These are phyloP conservation scores for Hypoxylon sp. DNA, from an alignment of 2,329 filamentous ascomycete genomes.

Conservation along the genomic window DNA sequence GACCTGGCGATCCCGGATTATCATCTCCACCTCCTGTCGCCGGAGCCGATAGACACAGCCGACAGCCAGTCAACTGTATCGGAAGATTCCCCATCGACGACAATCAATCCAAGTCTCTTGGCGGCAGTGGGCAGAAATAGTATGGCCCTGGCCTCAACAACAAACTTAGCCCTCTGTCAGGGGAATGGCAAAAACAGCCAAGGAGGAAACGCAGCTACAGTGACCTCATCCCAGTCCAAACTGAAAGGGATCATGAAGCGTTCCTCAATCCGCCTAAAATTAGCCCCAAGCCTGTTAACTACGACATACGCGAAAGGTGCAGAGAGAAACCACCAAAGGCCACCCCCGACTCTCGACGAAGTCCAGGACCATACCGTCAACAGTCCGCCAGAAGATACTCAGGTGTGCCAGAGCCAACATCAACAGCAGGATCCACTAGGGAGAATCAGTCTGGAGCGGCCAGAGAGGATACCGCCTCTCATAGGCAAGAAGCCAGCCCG, in stretches of 20 bases:
- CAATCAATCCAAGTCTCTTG: constrained; percentile 19
- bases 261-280: constrained; percentile 47
- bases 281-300: constrained; percentile 47
- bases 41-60: constrained; percentile 29
- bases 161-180: constrained; percentile 28
- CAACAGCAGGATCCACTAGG: constrained; percentile 21
- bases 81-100: constrained; percentile 27
- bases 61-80: constrained; percentile 30
- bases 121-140: constrained; percentile 26
- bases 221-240: constrained; percentile 56
- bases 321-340: constrained; percentile 27
- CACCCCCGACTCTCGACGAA: constrained; percentile 27
- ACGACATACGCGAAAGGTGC: constrained; percentile 30
- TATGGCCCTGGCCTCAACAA: constrained; percentile 30
- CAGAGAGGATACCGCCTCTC: constrained; percentile 11
- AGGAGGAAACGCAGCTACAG: constrained; percentile 52
- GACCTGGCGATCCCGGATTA: constrained; percentile 50
- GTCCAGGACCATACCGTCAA: constrained; percentile 25
- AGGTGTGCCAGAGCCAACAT: constrained; percentile 25
- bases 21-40: constrained; percentile 44
- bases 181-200: constrained; percentile 26
- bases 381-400: constrained; percentile 22
- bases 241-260: constrained; percentile 50
- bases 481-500: constrained; percentile 23
- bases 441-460: constrained; percentile 26